Evolutionary conservation across 176 grass and related monocot genomes (phyloP), one percentile per base, ranked within the genome.

Genomic region (Poa pratensis): DNA sequence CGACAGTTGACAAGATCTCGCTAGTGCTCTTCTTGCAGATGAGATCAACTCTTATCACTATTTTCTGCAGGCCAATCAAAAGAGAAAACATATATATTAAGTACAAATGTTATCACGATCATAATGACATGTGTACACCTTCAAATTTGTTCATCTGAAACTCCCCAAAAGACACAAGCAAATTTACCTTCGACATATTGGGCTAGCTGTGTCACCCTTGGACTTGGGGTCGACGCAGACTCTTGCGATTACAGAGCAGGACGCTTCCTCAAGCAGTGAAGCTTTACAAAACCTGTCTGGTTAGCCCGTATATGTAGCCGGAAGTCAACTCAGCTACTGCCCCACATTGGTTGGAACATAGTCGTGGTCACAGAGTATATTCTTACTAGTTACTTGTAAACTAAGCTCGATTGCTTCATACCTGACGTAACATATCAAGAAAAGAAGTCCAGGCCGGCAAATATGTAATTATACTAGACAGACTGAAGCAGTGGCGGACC

Each of bases 31-130:
- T 89, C 3, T 5, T 15, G 76, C 86, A 64, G n/a, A 86, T 2
- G 67, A 91, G 42, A 8, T 67, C 78, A 9, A 87, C 83, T 35
- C 73, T 81, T 77, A 94, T 65, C 70, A 91, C 92, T 30, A 65
- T 94, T 49, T 94, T 89, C 92, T 91, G 86, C 73, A 68, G 4
- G 9, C 0, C 9, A 28, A 10, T 45, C 22, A 5, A 5, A 46
- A 45, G 11, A 0, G 8, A 63, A 72, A 49, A 24, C 24, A 59
- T 14, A 40, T 3, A 71, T 15, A 46, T 10, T 75, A 30, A 40
- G 37, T 28, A 88, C 76, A 7, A 24, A 50, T 28, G 15, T 24
- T 73, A 26, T 50, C 71, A 51, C 18, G 71, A 7, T 68, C 17
- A 34, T 1, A 68, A 13, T 45, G 69, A 11, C 68, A 70, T 12